These are phyloP conservation scores for Moniliophthora roreri DNA, from an alignment of 1,284 basidiomycete genomes.

Conservation along the genomic window DNA sequence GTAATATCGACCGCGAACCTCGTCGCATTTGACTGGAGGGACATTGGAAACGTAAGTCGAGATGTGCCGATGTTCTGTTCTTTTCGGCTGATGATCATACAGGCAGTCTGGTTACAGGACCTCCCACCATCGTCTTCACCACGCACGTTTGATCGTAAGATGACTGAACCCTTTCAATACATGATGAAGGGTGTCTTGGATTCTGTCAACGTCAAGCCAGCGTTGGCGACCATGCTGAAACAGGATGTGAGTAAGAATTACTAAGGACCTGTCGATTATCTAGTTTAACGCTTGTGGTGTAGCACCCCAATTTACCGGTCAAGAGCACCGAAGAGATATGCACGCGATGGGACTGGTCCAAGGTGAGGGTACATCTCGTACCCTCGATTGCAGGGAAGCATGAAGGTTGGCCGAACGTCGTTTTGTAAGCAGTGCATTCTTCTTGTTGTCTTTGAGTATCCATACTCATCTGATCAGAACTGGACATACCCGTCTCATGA, in stretches of 20 bases:
- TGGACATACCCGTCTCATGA: constrained; percentile 73
- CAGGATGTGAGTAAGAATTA: constrained; percentile 60
- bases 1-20: constrained; percentile 78
- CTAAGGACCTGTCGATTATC: constrained; percentile 9
- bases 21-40: constrained; percentile 69
- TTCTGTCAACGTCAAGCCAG: constrained; percentile 61
- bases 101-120: constrained; percentile 81
- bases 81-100: background rate
- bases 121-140: constrained; percentile 51
- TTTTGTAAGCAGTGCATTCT: constrained; percentile 32
- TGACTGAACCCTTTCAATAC: constrained; percentile 48
- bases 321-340: constrained; percentile 60
- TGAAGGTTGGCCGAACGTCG: constrained; percentile 65
- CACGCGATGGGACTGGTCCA: constrained; percentile 74
- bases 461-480: constrained; percentile 38
- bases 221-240: constrained; percentile 51
- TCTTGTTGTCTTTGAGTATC: background rate
- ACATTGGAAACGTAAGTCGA: constrained; percentile 71
- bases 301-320: constrained; percentile 63
- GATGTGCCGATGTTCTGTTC: background rate
- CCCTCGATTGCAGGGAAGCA: constrained; percentile 72
- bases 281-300: constrained; percentile 8
- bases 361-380: constrained; percentile 62
- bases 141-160: constrained; percentile 47
- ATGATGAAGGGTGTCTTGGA: constrained; percentile 57